These are phyloP conservation scores for Litsea cubeba DNA, from an alignment of 164 flowering plant genomes.

Conservation along the genomic window DNA sequence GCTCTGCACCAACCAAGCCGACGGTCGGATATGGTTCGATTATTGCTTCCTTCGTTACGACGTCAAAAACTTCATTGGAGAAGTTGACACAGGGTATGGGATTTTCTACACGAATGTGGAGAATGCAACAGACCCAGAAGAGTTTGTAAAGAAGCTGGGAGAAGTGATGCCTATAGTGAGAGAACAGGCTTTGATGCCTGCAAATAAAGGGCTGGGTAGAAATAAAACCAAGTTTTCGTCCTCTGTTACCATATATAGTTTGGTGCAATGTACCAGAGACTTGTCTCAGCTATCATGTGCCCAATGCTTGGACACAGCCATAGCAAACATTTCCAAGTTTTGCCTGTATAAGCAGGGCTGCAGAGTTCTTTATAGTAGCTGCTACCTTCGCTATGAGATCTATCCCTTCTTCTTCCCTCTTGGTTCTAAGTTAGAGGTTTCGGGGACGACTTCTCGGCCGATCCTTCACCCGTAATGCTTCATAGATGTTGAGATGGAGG, in stretches of 20 bases:
- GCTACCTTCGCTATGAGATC: neutral
- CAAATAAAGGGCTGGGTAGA: neutral
- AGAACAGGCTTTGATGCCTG: constrained; percentile 4
- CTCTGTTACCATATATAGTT: neutral
- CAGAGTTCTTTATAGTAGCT: constrained; percentile 6
- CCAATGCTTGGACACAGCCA: constrained; percentile 8
- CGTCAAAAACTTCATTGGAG: neutral
- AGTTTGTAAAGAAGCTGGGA: neutral
- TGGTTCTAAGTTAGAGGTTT: neutral
- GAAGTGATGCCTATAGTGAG: neutral
- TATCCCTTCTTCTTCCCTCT: constrained; percentile 12
- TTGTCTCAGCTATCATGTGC: neutral
- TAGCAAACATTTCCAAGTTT: neutral
- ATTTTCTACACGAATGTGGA: neutral
- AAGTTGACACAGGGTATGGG: constrained; percentile 7
- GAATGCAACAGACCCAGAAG: neutral
- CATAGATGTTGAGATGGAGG: neutral
- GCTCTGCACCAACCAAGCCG: neutral
- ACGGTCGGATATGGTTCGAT: constrained; percentile 7
- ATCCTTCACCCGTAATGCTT: neutral
- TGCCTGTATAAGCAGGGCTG: constrained; percentile 7
- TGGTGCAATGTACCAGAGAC: constrained; percentile 10
- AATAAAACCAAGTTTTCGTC: constrained; percentile 1
- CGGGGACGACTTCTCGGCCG: neutral
- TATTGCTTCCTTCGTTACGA: constrained; percentile 3